These are phyloP conservation scores for Populus trichocarpa DNA, from an alignment of 441 rosid genomes.

Conservation along the genomic window DNA sequence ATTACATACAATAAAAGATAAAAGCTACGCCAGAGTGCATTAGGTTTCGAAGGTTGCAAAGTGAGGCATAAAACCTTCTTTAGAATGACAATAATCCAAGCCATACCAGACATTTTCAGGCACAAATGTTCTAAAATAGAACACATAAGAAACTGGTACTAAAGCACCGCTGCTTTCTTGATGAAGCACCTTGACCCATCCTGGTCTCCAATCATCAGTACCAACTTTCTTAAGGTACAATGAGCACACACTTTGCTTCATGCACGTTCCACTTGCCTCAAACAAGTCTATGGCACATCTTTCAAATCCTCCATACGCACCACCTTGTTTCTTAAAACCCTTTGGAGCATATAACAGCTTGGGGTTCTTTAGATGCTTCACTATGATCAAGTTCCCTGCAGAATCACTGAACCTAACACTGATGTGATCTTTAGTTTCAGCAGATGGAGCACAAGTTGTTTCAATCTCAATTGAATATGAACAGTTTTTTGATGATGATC, in stretches of 20 bases:
- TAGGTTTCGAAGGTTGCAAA: constrained; percentile 4
- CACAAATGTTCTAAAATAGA: constrained; percentile 17
- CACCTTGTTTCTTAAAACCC: constrained; percentile 12
- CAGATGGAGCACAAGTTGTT: not conserved
- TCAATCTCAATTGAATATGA: constrained; percentile 2
- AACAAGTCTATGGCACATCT: constrained; percentile 13
- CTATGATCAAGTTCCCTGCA: constrained; percentile 10
- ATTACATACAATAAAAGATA: no score
- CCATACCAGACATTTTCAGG: constrained; percentile 21
- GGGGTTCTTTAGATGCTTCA: constrained; percentile 19
- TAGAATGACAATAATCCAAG: constrained; percentile 14
- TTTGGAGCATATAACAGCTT: constrained; percentile 11
- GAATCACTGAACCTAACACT: constrained; percentile 21
- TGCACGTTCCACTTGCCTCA: constrained; percentile 9
- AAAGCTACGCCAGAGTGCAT: not conserved
- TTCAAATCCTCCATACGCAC: constrained; percentile 6
- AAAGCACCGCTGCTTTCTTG: not conserved
- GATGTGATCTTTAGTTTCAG: constrained; percentile 4
- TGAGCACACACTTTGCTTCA: constrained; percentile 1
- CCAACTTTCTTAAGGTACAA: constrained; percentile 15
- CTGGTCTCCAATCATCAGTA: constrained; percentile 19
- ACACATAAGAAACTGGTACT: constrained; percentile 11
- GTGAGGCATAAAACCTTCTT: constrained; percentile 3
- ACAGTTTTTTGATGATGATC: not conserved
- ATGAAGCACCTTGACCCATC: constrained; percentile 17